Percentiles rank a stretch among this genome's conserved stretches.
phyloP scores from a whole-genome alignment of 176 grass and related monocot species.

The Otatea glauca region DNA sequence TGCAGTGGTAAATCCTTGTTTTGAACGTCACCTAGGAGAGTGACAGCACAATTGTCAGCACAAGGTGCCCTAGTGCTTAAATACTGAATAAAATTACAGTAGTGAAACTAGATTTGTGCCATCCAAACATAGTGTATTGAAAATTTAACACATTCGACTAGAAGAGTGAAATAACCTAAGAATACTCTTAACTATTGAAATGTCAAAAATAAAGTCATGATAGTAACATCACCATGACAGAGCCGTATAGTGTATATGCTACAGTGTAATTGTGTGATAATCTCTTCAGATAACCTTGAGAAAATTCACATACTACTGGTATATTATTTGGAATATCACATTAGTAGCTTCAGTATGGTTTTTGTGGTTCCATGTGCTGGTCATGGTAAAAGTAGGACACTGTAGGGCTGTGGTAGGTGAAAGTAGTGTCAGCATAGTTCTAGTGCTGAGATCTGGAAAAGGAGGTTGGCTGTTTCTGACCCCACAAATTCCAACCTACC shows the following conservation, averaged over 20 bases:
- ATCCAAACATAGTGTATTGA: background rate
- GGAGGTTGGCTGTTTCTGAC: constrained; percentile 29
- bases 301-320: constrained; percentile 6
- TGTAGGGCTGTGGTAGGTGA: constrained; percentile 34
- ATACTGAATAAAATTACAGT: background rate
- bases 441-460: constrained; percentile 26
- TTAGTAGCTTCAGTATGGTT: constrained; percentile 23
- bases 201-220: constrained; percentile 1
- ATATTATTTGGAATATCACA: background rate
- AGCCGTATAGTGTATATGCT: background rate
- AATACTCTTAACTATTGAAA: constrained; percentile 26
- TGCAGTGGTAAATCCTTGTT: constrained; percentile 94
- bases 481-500: constrained; percentile 21
- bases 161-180: constrained; percentile 14
- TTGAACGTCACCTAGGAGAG: constrained; percentile 76
- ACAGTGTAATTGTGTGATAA: constrained; percentile 4
- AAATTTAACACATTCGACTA: background rate
- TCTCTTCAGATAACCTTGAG: background rate
- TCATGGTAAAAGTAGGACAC: constrained; percentile 22
- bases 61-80: background rate
- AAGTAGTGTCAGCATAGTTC: constrained; percentile 13
- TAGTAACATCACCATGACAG: background rate
- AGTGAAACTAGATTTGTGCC: constrained; percentile 5
- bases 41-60: background rate
- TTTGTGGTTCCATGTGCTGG: constrained; percentile 17